A percentile compares a stretch with the other conserved stretches of the same genome.
Evolutionary conservation across 345 rosid species (phyloP).

Genomic region (Limnanthes douglasii): DNA sequence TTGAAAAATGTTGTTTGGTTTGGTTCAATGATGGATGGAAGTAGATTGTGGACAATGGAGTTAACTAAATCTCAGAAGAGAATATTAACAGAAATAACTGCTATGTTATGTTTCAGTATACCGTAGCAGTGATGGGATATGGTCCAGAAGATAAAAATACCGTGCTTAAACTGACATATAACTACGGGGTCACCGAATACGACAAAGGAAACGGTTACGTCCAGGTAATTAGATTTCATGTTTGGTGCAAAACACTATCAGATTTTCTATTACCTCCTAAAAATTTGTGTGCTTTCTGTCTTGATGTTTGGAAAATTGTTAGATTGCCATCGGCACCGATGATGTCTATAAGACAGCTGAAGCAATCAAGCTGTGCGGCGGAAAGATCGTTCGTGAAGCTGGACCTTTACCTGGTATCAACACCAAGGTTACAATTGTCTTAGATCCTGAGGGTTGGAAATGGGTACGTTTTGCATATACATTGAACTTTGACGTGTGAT

Average conservation of each 20-base stretch:
- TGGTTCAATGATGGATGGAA: too few relatives aligned
- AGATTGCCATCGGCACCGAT: conserved; percentile 96
- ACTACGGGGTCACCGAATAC: conserved; percentile 83
- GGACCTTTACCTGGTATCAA: conserved; percentile 95
- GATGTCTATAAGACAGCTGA: conserved; percentile 93
- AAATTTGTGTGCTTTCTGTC: not conserved
- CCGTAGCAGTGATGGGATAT: conserved; percentile 83
- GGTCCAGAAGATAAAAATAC: conserved; percentile 86
- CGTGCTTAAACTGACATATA: conserved; percentile 83
- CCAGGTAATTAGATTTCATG: conserved; percentile 35
- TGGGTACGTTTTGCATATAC: conserved; percentile 66
- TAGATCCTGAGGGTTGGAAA: conserved; percentile 99
- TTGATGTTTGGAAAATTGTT: too few relatives aligned
- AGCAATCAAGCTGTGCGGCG: conserved; percentile 69
- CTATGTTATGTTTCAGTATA: conserved; percentile 63
- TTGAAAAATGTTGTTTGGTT: not conserved
- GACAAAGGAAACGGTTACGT: conserved; percentile 89
- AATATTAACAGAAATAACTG: too few relatives aligned
- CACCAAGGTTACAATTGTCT: conserved; percentile 89
- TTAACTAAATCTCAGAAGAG: too few relatives aligned
- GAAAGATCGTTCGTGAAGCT: conserved; percentile 82
- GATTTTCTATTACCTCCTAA: not conserved
- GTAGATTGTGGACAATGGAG: too few relatives aligned
- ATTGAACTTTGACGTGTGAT: too few relatives aligned
- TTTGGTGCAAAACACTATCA: not conserved